Percentiles rank a stretch among this genome's conserved stretches.
These are phyloP conservation scores for Sisymbrium irio DNA, from an alignment of 345 rosid species.

Conservation along the genomic window DNA sequence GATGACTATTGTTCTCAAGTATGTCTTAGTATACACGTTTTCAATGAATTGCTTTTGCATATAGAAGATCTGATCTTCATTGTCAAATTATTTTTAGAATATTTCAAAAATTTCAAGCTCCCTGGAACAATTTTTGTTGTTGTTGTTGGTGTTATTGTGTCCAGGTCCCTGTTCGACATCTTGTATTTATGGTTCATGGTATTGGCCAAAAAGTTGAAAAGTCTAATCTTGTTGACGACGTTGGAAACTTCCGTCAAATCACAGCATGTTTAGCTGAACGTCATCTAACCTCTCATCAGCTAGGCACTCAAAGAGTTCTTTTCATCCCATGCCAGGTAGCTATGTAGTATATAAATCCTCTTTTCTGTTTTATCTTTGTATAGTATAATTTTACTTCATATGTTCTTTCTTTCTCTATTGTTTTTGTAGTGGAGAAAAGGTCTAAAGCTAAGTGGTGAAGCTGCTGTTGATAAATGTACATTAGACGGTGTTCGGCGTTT, in stretches of 20 bases:
- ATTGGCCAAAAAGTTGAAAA: constrained; percentile 98
- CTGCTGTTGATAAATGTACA: constrained; percentile 91
- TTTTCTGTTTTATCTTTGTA: constrained; percentile 8
- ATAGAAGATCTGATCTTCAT: background rate
- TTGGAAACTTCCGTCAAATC: constrained; percentile 77
- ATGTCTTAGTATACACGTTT: constrained; percentile 18
- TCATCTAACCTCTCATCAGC: constrained; percentile 78
- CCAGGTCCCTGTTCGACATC: constrained; percentile 92
- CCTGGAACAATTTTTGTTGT: background rate
- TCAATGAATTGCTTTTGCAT: constrained; percentile 5
- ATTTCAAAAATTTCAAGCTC: background rate
- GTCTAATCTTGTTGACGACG: constrained; percentile 97
- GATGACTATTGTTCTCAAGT: constrained; percentile 98
- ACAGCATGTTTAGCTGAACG: constrained; percentile 72
- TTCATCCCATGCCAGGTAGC: constrained; percentile 95
- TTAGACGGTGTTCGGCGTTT: constrained; percentile 92
- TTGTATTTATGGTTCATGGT: constrained; percentile 99
- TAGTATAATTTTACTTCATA: background rate
- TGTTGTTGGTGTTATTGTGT: constrained; percentile 41
- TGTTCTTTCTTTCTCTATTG: constrained; percentile 1
- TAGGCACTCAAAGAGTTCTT: constrained; percentile 73
- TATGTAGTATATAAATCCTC: background rate
- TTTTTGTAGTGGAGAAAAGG: constrained; percentile 90
- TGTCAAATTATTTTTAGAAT: background rate
- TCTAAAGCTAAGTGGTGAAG: constrained; percentile 92